phyloP scores from a whole-genome alignment of 768 basidiomycete species.

The Scleroderma citrinum region DNA sequence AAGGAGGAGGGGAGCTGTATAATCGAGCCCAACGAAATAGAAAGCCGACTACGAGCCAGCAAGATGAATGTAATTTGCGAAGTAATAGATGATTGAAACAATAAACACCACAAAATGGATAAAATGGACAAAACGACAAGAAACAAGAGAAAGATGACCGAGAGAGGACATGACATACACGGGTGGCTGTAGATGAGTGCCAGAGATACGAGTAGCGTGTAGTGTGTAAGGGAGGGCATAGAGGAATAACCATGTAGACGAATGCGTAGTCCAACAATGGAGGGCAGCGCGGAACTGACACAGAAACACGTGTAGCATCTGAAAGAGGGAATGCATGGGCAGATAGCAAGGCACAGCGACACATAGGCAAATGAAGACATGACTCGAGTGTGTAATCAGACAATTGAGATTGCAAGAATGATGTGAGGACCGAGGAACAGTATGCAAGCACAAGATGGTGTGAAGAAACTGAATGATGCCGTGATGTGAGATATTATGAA shows the following conservation, averaged over 20 bases:
- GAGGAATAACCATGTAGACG: constrained; percentile 33
- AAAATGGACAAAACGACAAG: constrained; percentile 21
- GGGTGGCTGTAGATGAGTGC: constrained; percentile 17
- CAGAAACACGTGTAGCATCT: constrained; percentile 10
- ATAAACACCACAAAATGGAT: constrained; percentile 12
- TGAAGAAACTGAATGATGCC: constrained; percentile 19
- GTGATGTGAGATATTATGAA: constrained; percentile 8
- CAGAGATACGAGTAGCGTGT: constrained; percentile 12
- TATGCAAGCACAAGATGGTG: constrained; percentile 29
- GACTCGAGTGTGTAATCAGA: constrained; percentile 34
- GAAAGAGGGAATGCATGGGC: constrained; percentile 25
- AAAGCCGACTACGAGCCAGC: constrained; percentile 20
- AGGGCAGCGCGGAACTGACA: constrained; percentile 11
- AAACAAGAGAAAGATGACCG: constrained; percentile 7
- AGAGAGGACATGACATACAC: constrained; percentile 21
- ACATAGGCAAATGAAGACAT: constrained; percentile 31
- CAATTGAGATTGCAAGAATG: constrained; percentile 30
- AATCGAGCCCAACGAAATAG: constrained; percentile 20
- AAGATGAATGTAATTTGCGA: constrained; percentile 22
- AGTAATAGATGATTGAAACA: constrained; percentile 22
- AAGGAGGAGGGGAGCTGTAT: constrained; percentile 5
- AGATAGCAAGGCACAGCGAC: constrained; percentile 34
- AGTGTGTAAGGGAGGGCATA: constrained; percentile 14
- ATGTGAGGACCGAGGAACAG: constrained; percentile 30
- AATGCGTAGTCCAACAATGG: constrained; percentile 30